These are phyloP conservation scores for Neurospora tetraspora DNA, from an alignment of 495 filamentous ascomycete genomes.

Conservation along the genomic window DNA sequence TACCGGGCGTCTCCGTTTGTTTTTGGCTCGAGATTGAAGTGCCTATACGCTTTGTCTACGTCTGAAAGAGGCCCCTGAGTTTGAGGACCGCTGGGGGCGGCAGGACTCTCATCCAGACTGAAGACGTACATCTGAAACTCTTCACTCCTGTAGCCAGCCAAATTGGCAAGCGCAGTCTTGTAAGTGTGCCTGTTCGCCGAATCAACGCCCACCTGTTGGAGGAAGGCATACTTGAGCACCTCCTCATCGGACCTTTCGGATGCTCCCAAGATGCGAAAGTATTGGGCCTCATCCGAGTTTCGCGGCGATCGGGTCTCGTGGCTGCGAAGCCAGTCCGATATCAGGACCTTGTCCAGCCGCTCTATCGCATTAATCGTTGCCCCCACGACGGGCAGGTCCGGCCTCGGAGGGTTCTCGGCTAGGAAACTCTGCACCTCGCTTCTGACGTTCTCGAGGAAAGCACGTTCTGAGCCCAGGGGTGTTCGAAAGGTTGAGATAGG, in stretches of 20 bases:
- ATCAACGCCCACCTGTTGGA: constrained; percentile 13
- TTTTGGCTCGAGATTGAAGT: constrained; percentile 8
- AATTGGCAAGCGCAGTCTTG: constrained; percentile 10
- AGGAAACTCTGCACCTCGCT: constrained; percentile 25
- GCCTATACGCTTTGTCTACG: constrained; percentile 10
- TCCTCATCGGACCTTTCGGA: constrained; percentile 10
- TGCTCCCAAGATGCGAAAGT: constrained; percentile 13
- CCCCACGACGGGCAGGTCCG: constrained; percentile 6
- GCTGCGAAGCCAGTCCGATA: constrained; percentile 3
- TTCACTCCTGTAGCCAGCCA: constrained; percentile 8
- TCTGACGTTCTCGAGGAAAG: constrained; percentile 25
- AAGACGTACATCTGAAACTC: constrained; percentile 18
- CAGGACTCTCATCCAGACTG: not conserved
- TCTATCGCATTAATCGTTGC: constrained; percentile 9
- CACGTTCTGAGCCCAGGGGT: constrained; percentile 12
- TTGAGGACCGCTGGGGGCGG: not conserved
- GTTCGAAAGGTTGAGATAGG: constrained; percentile 13
- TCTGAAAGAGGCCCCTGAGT: constrained; percentile 1
- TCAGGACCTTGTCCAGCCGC: constrained; percentile 12
- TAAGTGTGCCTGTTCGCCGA: constrained; percentile 7
- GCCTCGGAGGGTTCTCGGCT: constrained; percentile 4
- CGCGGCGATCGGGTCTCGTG: not conserved
- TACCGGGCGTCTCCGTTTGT: not conserved
- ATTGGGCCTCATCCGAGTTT: not conserved
- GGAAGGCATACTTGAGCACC: constrained; percentile 19